Conservation (phyloP, 1,139 yeast species). For the Suhomyces chickasaworum region DNA sequence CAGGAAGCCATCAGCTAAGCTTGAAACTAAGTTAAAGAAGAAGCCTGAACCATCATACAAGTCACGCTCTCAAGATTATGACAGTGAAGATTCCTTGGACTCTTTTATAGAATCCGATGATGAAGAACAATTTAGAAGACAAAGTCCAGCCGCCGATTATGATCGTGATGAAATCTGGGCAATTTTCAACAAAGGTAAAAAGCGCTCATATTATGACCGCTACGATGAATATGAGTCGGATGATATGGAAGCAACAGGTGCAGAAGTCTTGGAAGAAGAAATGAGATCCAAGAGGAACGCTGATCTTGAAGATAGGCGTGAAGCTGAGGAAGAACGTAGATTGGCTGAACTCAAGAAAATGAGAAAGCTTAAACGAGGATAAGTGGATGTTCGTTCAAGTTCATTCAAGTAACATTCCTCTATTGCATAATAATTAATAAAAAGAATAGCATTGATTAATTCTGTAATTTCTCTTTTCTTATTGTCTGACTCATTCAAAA, state of each 20-base stretch:
- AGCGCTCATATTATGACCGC: constrained; percentile 44
- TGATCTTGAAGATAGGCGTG: constrained; percentile 64
- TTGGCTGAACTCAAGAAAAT: constrained; percentile 34
- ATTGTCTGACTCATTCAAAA: not conserved
- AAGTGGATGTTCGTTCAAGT: not conserved
- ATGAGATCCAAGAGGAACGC: constrained; percentile 61
- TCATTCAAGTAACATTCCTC: not conserved
- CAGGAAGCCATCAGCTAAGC: constrained; percentile 26
- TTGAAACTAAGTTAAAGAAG: constrained; percentile 32
- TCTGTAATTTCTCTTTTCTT: not conserved
- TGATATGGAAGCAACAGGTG: constrained; percentile 95
- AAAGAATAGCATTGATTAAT: not conserved
- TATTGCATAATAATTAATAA: not conserved
- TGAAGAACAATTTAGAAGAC: constrained; percentile 36
- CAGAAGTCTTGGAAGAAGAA: constrained; percentile 83
- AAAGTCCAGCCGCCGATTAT: constrained; percentile 44
- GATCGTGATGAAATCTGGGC: constrained; percentile 90
- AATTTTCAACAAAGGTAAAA: constrained; percentile 69
- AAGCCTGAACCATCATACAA: not conserved
- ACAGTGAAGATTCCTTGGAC: constrained; percentile 43
- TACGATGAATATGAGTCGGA: constrained; percentile 60
- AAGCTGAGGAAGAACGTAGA: constrained; percentile 52
- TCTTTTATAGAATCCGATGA: constrained; percentile 62
- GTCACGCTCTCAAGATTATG: constrained; percentile 8
- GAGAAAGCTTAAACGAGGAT: constrained; percentile 20